phyloP scores from a whole-genome alignment of 2,329 filamentous ascomycete genomes.

The Knoxdaviesia proteae region DNA sequence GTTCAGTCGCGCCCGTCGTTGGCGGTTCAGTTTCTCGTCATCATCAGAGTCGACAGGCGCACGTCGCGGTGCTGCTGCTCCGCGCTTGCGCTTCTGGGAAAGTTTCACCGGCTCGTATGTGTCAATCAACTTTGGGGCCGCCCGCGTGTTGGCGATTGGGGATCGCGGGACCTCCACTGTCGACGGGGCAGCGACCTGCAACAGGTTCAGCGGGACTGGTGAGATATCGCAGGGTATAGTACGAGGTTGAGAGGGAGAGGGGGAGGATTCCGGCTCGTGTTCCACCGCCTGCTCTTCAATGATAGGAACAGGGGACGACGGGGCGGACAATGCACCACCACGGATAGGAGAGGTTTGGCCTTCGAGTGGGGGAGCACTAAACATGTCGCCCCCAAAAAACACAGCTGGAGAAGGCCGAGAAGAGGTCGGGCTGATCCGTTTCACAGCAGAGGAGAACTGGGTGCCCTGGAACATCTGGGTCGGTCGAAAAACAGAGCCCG shows the following conservation, averaged over 20 bases:
- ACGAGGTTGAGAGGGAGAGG: conserved; percentile 25
- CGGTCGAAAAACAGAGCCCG: conserved; percentile 7
- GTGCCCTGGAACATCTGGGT: conserved; percentile 34
- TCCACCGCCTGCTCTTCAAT: not conserved
- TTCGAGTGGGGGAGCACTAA: conserved; percentile 12
- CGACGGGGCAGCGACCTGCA: not conserved
- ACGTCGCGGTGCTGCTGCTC: not conserved
- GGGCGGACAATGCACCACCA: not conserved
- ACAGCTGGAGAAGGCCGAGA: conserved; percentile 33
- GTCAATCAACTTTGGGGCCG: conserved; percentile 12
- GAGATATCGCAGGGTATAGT: conserved; percentile 19
- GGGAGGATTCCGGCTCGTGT: conserved; percentile 12
- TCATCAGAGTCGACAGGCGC: not conserved
- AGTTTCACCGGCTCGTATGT: conserved; percentile 24
- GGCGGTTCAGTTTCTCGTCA: not conserved
- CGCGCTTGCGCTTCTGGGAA: conserved; percentile 21
- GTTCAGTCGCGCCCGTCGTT: not conserved
- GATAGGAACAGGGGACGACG: not conserved
- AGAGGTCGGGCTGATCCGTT: conserved; percentile 31
- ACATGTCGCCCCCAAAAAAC: conserved; percentile 11
- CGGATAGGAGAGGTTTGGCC: conserved; percentile 16
- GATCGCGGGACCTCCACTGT: not conserved
- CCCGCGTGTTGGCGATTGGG: not conserved
- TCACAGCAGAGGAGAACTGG: conserved; percentile 30
- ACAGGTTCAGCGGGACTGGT: conserved; percentile 13